Percentiles rank a stretch among this genome's conserved stretches.
These are phyloP conservation scores for Aurantiochytrium sp. DNA, from an alignment of 108 stramenopile genomes.

Conservation along the genomic window DNA sequence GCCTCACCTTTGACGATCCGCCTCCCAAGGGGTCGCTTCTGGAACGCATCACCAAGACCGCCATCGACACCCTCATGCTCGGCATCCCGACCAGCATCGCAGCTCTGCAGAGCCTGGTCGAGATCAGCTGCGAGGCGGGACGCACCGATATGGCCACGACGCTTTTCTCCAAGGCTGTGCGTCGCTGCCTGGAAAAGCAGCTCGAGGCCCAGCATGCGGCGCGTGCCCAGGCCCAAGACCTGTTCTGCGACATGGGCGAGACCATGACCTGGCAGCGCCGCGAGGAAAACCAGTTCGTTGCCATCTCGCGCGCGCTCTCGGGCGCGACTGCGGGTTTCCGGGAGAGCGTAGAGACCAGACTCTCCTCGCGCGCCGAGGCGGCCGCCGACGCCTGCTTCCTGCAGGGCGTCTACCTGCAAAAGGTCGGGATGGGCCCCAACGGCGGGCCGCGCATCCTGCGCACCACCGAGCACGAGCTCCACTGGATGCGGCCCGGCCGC, in stretches of 20 bases:
- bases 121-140: background rate
- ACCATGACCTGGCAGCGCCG: background rate
- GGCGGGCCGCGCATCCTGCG: background rate
- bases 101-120: background rate
- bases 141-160: conserved; percentile 13
- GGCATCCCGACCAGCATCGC: background rate
- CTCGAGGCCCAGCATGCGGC: background rate
- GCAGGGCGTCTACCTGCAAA: background rate
- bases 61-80: background rate
- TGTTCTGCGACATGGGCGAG: background rate
- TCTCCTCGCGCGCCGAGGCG: background rate
- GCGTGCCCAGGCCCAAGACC: background rate
- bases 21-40: background rate
- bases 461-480: background rate
- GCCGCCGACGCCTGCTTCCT: background rate
- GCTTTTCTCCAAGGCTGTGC: background rate
- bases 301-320: background rate
- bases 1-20: background rate
- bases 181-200: background rate
- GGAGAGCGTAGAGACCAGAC: background rate
- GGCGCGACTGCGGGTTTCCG: background rate
- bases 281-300: background rate
- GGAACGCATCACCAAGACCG: background rate
- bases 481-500: background rate
- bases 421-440: conserved; percentile 18